Base-by-base conservation (phyloP, 352 stramenopile genomes). In the Phytophthora palmivora region DNA sequence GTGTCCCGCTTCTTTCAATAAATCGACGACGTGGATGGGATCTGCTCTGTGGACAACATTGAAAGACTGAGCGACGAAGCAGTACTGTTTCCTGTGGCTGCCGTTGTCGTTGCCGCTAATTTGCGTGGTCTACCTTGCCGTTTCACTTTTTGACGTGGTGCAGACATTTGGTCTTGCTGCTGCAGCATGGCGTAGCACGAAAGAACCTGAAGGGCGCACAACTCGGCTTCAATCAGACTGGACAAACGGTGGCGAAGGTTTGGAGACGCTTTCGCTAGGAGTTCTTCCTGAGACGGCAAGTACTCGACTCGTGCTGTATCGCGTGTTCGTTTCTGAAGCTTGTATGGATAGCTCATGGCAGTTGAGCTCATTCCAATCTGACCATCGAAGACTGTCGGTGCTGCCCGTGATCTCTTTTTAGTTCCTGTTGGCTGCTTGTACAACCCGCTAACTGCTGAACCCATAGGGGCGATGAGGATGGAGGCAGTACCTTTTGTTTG, bases 201-300 rank as follows among this genome's bases (percentile, higher is more conserved):
- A 4, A 94, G 78, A 42, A 94, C 85, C 67, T 94, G 85, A 22
- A 94, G 75, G 26, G 85, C 85, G 44, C 82, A 92, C 38, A 94
- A 58, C 56, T 94, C 85, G 2, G 83, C 74, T 65, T 94, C 85
- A 44, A 91, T 89, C 11, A 94, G 72, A 50, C 76, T 88, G 15
- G 84, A 87, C 26, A 93, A 53, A 8, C 82, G 80, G 22, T 87
- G 78, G 15, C 84, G 82, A 51, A 93, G 73, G 43, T 78, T 87
- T 9, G 85, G 83, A 1, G 85, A 88, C 11, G 86, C 83, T 38
- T 83, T 88, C 45, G 82, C 79, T 18, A 94, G 60, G 42, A 94
- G 58, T 37, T 94, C 86, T 60, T 94, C 83, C n/a, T 87, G 82
- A 1, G 83, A 92, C 34, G 83, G 83, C 22, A 94, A 65, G 0